Evolutionary conservation across 305 asterid species (phyloP).

Genomic region (Plantago coronopus): DNA sequence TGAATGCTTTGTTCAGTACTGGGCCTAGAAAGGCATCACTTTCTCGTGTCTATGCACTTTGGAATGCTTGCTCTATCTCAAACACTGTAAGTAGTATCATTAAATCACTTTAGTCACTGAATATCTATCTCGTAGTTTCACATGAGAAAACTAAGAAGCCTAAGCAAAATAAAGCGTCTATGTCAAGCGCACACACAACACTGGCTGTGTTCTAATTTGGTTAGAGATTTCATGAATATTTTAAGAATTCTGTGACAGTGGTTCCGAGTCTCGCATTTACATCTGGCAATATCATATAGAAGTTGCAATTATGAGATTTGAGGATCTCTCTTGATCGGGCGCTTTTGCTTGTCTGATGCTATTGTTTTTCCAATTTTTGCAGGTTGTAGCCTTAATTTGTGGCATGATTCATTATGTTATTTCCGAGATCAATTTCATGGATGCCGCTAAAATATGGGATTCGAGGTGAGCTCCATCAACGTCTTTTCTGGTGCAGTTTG

Average conservation of each 20-base stretch:
- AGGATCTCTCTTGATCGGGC: neutral
- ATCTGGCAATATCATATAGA: too few species aligned
- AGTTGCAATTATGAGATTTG: neutral
- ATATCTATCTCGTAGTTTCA: constrained; percentile 18
- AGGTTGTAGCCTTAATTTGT: constrained; percentile 85
- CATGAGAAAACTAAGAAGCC: constrained; percentile 7
- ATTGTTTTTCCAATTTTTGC: constrained; percentile 30
- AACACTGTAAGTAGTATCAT: constrained; percentile 59
- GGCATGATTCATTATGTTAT: constrained; percentile 68
- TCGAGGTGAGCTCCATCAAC: constrained; percentile 45
- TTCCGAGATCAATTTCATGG: constrained; percentile 39
- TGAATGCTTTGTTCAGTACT: constrained; percentile 86
- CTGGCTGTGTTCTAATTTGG: neutral
- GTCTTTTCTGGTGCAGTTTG: constrained; percentile 8
- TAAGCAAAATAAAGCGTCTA: neutral
- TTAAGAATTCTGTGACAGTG: neutral
- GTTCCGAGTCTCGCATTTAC: too few species aligned
- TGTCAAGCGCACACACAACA: too few species aligned
- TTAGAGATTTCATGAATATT: neutral
- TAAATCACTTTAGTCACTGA: neutral
- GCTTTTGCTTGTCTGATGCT: constrained; percentile 7
- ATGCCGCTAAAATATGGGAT: constrained; percentile 42
- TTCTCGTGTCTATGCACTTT: constrained; percentile 85
- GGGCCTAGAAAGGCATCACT: constrained; percentile 89
- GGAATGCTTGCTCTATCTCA: constrained; percentile 85